Percentiles rank a stretch among this genome's conserved stretches.
phyloP scores from a whole-genome alignment of 2,329 filamentous ascomycete genomes.

The Coccinonectria pachysandricola region DNA sequence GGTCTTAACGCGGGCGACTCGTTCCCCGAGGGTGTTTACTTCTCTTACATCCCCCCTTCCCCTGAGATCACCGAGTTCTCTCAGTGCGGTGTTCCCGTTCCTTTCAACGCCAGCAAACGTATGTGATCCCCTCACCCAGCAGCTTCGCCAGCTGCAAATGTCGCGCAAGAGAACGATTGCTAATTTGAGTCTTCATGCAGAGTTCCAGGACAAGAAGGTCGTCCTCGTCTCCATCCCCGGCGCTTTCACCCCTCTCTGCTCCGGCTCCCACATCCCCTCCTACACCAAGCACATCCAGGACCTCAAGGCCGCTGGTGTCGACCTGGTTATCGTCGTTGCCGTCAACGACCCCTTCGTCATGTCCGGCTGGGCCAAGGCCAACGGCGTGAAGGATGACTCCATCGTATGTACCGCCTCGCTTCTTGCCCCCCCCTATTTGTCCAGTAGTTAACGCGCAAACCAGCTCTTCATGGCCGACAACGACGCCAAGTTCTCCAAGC shows the following conservation, averaged over 20 bases:
- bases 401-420: conserved; percentile 33
- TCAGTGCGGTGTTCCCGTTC: conserved; percentile 66
- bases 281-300: conserved; percentile 64
- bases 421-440: too few relatives aligned
- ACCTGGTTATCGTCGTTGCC: conserved; percentile 70
- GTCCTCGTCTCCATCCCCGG: conserved; percentile 49
- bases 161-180: conserved; percentile 1
- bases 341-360: conserved; percentile 82
- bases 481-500: conserved; percentile 61
- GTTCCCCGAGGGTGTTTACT: conserved; percentile 72
- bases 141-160: too few relatives aligned
- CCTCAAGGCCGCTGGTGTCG: conserved; percentile 71
- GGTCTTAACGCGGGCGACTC: conserved; percentile 69
- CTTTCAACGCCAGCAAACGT: conserved; percentile 72
- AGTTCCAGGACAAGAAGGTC: conserved; percentile 46
- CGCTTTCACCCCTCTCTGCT: conserved; percentile 83
- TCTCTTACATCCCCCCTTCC: conserved; percentile 74
- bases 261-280: conserved; percentile 67
- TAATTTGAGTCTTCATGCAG: conserved; percentile 21
- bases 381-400: conserved; percentile 60
- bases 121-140: conserved; percentile 11
- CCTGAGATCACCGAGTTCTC: conserved; percentile 58
- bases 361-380: conserved; percentile 85
- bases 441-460: too few relatives aligned
- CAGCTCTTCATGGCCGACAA: conserved; percentile 68